A percentile compares a stretch with the other conserved stretches of the same genome.
phyloP scores from a whole-genome alignment of 2,329 filamentous ascomycete species.

The Fusarium fracticaudum region DNA sequence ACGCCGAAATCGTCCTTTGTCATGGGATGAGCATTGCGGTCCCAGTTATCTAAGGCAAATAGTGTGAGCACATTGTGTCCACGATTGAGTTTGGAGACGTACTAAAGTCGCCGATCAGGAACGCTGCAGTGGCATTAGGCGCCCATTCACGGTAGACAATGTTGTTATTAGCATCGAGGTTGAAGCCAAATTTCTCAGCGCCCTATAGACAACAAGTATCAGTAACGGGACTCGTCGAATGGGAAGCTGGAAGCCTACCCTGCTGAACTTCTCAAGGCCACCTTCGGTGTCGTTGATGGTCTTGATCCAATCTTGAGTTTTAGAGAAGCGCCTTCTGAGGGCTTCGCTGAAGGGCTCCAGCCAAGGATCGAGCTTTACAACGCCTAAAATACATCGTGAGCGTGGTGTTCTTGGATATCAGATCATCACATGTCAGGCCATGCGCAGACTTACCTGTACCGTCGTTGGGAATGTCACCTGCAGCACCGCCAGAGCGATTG shows the following conservation, averaged over 20 bases:
- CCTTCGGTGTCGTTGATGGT: conserved; percentile 85
- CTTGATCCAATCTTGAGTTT: conserved; percentile 87
- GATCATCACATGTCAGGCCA: conserved; percentile 33
- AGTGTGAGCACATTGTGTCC: conserved; percentile 40
- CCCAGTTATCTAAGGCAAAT: conserved; percentile 77
- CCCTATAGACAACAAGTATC: conserved; percentile 63
- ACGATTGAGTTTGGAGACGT: conserved; percentile 46
- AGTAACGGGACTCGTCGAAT: conserved; percentile 1
- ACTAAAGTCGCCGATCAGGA: conserved; percentile 95
- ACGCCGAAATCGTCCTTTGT: conserved; percentile 85
- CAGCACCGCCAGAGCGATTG: conserved; percentile 51
- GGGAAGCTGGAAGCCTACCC: conserved; percentile 58
- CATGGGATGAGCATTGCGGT: conserved; percentile 85
- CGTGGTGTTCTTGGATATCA: conserved; percentile 24
- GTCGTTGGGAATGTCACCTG: conserved; percentile 68
- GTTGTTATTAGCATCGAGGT: conserved; percentile 81
- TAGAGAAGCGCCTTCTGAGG: conserved; percentile 79
- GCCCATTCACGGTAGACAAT: conserved; percentile 97
- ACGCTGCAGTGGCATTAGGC: conserved; percentile 85
- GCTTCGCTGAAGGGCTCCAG: conserved; percentile 84
- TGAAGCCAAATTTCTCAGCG: conserved; percentile 86
- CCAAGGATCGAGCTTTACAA: conserved; percentile 88
- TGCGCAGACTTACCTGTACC: conserved; percentile 69
- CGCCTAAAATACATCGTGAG: conserved; percentile 65
- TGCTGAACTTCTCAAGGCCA: conserved; percentile 90